Percentiles rank a stretch among this genome's conserved stretches.
These are phyloP conservation scores for Zarea fungicola DNA, from an alignment of 2,329 filamentous ascomycete species.

Conservation along the genomic window DNA sequence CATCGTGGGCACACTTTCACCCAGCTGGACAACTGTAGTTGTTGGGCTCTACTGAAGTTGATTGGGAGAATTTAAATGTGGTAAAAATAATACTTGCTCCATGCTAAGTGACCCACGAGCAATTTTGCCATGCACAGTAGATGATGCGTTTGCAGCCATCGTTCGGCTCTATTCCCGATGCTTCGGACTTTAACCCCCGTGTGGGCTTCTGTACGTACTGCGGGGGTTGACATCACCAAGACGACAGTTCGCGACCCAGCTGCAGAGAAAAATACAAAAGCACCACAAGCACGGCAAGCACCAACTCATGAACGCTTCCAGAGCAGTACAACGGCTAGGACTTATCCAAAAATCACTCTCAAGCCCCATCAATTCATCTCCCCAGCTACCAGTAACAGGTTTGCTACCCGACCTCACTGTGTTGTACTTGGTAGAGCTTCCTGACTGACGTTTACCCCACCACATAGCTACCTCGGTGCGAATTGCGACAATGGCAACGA, in stretches of 20 bases:
- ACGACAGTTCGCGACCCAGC: conserved; percentile 1
- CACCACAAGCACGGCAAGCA: not conserved
- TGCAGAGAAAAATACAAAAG: conserved; percentile 10
- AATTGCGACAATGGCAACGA: conserved; percentile 55
- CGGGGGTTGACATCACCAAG: conserved; percentile 12
- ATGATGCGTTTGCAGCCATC: too few species aligned
- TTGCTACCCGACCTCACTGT: not conserved
- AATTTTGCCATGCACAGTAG: too few species aligned
- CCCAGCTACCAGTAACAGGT: not conserved
- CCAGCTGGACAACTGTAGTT: too few species aligned
- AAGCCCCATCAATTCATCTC: not conserved
- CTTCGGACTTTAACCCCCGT: too few species aligned
- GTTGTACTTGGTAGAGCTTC: not conserved
- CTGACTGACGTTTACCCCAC: not conserved
- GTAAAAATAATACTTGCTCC: too few species aligned
- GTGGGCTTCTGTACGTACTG: conserved; percentile 7
- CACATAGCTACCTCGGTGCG: conserved; percentile 13
- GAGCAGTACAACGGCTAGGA: conserved; percentile 13
- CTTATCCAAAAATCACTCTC: conserved; percentile 9
- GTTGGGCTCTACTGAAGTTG: too few species aligned
- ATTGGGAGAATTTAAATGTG: too few species aligned
- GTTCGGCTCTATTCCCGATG: too few species aligned
- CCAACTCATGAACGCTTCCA: conserved; percentile 13
- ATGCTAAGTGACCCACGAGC: too few species aligned
- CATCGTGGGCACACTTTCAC: too few species aligned